Conservation (phyloP, 176 grass and related monocot species). For the Triticum aestivum region IWGSC_CS_RefSeq_v2.1 NC_057812.1:741379214-741379713, state of each 20-base stretch:
- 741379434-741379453: background rate
- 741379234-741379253: background rate
- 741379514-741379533: constrained; percentile 2
- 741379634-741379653: constrained; percentile 20
- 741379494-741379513: constrained; percentile 8
- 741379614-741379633: background rate
- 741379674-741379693: too few species aligned
- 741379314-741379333: background rate
- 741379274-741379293: background rate
- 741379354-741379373: background rate
- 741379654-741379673: too few species aligned
- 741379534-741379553: constrained; percentile 21
- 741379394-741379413: background rate
- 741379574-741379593: background rate
- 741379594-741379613: background rate
- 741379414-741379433: background rate
- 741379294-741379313: background rate
- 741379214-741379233: background rate
- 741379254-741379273: background rate
- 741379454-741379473: background rate
- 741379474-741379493: constrained; percentile 1
- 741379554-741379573: constrained; percentile 22
- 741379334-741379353: background rate
- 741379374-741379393: background rate
- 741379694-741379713: too few species aligned